Conservation (phyloP, 2,329 filamentous ascomycete genomes). For the Calonectria leucothoes region DNA sequence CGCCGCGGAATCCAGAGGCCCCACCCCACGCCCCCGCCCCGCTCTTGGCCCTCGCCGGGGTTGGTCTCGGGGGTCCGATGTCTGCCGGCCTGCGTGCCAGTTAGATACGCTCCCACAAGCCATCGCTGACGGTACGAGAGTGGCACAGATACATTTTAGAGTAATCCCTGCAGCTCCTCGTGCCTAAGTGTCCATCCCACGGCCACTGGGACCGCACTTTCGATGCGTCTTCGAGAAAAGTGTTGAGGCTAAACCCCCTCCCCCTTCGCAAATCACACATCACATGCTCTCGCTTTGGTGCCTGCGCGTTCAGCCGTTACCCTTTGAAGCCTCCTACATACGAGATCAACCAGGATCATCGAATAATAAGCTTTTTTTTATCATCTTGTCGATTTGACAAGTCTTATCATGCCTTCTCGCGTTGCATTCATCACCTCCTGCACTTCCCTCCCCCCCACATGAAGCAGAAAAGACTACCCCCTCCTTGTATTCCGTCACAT, state of each 20-base stretch:
- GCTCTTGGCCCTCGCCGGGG: slow-evolving; percentile 20
- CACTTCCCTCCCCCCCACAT: neutral
- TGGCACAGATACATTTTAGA: neutral
- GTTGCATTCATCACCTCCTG: neutral
- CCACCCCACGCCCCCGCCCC: slow-evolving; percentile 26
- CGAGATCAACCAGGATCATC: neutral
- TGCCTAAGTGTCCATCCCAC: neutral
- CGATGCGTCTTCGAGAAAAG: slow-evolving; percentile 13
- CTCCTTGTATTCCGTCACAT: neutral
- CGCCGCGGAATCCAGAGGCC: slow-evolving; percentile 28
- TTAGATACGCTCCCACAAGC: neutral
- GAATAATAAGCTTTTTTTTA: slow-evolving; percentile 1
- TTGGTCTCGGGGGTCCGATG: slow-evolving; percentile 10
- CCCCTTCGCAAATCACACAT: neutral
- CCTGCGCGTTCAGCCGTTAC: slow-evolving; percentile 8
- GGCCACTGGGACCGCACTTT: neutral
- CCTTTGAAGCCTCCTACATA: slow-evolving; percentile 7
- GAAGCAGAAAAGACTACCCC: neutral
- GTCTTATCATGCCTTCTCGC: neutral
- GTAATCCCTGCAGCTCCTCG: neutral
- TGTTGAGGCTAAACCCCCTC: slow-evolving; percentile 12
- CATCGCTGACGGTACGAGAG: neutral
- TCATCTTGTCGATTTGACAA: neutral
- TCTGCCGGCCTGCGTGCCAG: slow-evolving; percentile 5
- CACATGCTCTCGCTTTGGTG: slow-evolving; percentile 3